Conservation (phyloP, 805 yeast species). For the Saccharomyces mikatae region DNA sequence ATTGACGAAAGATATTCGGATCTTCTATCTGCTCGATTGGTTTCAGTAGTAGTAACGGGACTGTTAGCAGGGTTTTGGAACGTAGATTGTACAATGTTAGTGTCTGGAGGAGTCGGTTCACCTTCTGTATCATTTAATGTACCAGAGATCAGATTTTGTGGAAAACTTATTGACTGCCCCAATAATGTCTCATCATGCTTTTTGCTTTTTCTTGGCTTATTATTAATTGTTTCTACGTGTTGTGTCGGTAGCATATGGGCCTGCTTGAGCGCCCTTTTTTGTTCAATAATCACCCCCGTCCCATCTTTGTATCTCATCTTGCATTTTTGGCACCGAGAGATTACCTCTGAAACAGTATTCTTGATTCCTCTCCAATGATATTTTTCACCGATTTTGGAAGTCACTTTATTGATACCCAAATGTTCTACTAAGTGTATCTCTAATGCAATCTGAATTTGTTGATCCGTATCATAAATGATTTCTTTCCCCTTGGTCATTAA, state of each 20-base stretch:
- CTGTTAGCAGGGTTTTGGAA: neutral
- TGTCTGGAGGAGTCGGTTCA: slow-evolving; percentile 11
- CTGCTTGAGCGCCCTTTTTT: slow-evolving; percentile 14
- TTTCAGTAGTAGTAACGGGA: neutral
- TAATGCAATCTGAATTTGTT: slow-evolving; percentile 67
- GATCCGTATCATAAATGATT: slow-evolving; percentile 68
- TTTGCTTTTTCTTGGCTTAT: neutral
- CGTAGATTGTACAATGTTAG: neutral
- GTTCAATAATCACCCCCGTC: slow-evolving; percentile 25
- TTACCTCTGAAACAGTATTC: slow-evolving; percentile 73
- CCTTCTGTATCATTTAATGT: slow-evolving; percentile 1
- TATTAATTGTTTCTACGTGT: slow-evolving; percentile 1
- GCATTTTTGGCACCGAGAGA: slow-evolving; percentile 70
- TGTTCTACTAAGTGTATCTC: slow-evolving; percentile 65
- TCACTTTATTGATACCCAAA: slow-evolving; percentile 83
- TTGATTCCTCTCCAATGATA: slow-evolving; percentile 91
- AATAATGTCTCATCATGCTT: neutral
- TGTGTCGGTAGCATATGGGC: slow-evolving; percentile 23
- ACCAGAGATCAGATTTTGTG: neutral
- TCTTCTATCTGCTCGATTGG: neutral
- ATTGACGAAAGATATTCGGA: neutral
- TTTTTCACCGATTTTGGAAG: slow-evolving; percentile 64
- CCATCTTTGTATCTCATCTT: slow-evolving; percentile 37
- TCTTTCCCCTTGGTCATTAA: slow-evolving; percentile 70
- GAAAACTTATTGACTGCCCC: neutral